Base-by-base conservation (phyloP, 176 grass and related monocot species). In the Juncus inflexus region DNA sequence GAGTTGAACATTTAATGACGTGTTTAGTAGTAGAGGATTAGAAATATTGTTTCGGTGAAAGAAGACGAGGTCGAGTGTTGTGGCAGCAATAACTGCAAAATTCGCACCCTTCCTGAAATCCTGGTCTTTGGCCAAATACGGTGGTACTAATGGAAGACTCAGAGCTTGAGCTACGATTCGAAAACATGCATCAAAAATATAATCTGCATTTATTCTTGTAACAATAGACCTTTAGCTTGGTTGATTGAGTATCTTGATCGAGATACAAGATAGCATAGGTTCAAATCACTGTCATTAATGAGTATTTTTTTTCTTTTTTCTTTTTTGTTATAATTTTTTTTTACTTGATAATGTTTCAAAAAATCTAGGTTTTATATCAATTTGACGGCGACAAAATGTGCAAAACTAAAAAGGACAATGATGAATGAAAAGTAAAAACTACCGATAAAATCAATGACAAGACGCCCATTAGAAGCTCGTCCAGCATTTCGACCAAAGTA, bases 391-490 rank as follows among this genome's bases (percentile, higher is more conserved):
- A 47, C 43, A 47, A 9, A 47, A 47, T 5, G 43, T 47, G 1
- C 1, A 9, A 9, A 47, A 9, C 4, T 47, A 16, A 60, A 74
- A 15, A 12, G 9, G 63, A 45, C 5, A 74, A 3, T 28, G 19
- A 28, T 28, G 19, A 28, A 28, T 28, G 19, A 28, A 28, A 28
- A 28, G 19, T 28, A 28, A 28, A 3, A 40, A 6, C 3, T 82
- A 82, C 84, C 79, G 0, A 87, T 52, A 67, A 71, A 83, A 40
- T 80, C 85, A 15, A 83, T 51, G 37, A 87, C 13, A 0, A 87
- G 39, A 3, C 76, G 76, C 4, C 80, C 85, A 38, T 87, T 19
- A 35, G 76, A 83, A n/a, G 54, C 66, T 0, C 80, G 76, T 4
- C 85, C 80, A 5, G 62, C 79, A 7, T 79, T 64, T 12, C 37